Percentiles rank a stretch among this genome's conserved stretches.
These are phyloP conservation scores for Malania oleifera DNA, from an alignment of 164 flowering plant species.

Conservation along the genomic window DNA sequence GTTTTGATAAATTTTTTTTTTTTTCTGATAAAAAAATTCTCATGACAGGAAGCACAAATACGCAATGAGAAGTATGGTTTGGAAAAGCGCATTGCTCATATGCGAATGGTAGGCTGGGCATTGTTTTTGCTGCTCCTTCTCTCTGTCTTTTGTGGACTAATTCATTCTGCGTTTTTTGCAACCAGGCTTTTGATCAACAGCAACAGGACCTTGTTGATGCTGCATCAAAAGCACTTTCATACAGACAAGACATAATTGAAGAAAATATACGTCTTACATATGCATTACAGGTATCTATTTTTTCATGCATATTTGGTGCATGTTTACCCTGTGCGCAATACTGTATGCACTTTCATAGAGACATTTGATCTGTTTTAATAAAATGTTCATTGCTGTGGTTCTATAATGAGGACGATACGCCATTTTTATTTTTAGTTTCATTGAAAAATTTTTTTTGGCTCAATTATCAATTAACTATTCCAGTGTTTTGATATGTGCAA, in stretches of 20 bases:
- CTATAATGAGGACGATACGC: too few species aligned
- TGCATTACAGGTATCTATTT: slow-evolving; percentile 69
- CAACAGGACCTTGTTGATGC: slow-evolving; percentile 96
- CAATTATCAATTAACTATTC: too few species aligned
- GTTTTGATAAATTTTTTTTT: too few species aligned
- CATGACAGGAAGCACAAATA: slow-evolving; percentile 75
- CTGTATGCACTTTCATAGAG: background rate
- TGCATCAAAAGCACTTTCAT: slow-evolving; percentile 89
- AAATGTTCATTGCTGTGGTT: background rate
- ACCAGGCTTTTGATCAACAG: slow-evolving; percentile 97
- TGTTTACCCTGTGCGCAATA: background rate
- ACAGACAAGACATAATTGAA: slow-evolving; percentile 93
- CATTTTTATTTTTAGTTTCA: too few species aligned
- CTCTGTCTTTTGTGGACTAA: background rate
- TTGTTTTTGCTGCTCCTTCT: slow-evolving; percentile 1
- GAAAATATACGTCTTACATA: slow-evolving; percentile 90
- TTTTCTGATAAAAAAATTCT: background rate
- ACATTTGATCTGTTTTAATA: background rate
- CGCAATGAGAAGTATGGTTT: slow-evolving; percentile 76
- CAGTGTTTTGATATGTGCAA: too few species aligned
- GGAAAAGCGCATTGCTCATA: slow-evolving; percentile 91
- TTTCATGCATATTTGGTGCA: background rate
- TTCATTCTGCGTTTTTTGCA: slow-evolving; percentile 5
- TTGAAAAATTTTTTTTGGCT: too few species aligned
- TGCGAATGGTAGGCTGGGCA: slow-evolving; percentile 76